These are phyloP conservation scores for Novymonas esmeraldas DNA, from an alignment of 208 protist species.

Conservation along the genomic window DNA sequence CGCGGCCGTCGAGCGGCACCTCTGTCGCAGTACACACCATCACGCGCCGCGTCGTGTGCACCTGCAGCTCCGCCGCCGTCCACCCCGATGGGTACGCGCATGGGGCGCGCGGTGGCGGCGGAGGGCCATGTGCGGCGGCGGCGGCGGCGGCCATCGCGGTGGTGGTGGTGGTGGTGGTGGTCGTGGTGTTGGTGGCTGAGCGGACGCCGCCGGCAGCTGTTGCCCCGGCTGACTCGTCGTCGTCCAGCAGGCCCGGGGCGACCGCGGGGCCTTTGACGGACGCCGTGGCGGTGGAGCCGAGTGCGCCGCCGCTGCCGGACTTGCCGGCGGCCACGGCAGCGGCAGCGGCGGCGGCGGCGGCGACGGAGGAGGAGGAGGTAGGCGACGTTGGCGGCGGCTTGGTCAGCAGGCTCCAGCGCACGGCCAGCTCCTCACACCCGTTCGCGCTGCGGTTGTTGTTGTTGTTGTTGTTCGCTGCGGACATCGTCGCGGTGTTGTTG, in stretches of 20 bases:
- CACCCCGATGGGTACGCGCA: slow-evolving; percentile 22
- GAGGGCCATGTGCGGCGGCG: not conserved
- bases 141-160: not conserved
- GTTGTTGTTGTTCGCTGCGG: slow-evolving; percentile 2
- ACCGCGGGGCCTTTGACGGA: too few species aligned
- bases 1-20: slow-evolving; percentile 11
- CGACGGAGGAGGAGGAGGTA: not conserved
- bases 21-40: slow-evolving; percentile 28
- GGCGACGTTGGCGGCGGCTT: not conserved
- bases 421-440: slow-evolving; percentile 27
- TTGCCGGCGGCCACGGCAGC: not conserved
- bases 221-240: too few species aligned
- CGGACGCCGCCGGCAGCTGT: too few species aligned
- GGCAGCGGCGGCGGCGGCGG: not conserved
- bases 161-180: not conserved
- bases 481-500: not conserved
- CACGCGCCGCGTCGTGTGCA: slow-evolving; percentile 25
- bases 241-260: too few species aligned
- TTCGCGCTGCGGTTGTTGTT: slow-evolving; percentile 38
- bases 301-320: not conserved
- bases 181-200: not conserved
- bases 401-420: slow-evolving; percentile 30
- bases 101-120: not conserved
- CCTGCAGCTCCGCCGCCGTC: slow-evolving; percentile 32
- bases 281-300: too few species aligned